Percentiles rank a stretch among this genome's conserved stretches.
Conservation (phyloP, 2,329 filamentous ascomycete genomes). For the Colletotrichum sp. region DNA sequence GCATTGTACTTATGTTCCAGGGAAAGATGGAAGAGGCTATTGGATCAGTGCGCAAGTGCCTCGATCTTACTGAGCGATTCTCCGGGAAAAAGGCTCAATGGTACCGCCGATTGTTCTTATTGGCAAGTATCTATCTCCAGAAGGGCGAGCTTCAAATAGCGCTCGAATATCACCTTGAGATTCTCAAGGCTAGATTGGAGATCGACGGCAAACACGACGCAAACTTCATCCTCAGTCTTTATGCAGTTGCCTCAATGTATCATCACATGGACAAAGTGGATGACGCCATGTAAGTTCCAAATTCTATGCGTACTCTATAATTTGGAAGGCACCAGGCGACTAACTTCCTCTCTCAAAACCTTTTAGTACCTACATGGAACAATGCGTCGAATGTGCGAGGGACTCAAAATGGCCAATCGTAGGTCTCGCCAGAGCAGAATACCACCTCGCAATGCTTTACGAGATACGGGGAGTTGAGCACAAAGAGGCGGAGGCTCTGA, state of each 20-base stretch:
- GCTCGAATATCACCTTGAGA: not conserved
- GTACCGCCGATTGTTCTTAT: not conserved
- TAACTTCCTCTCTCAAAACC: accelerated
- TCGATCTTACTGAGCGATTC: not conserved
- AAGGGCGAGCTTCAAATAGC: not conserved
- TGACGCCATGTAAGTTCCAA: not conserved
- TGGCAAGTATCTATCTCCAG: not conserved
- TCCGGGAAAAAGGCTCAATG: not conserved
- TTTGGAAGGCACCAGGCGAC: accelerated
- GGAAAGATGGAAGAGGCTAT: not conserved
- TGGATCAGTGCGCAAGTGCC: not conserved
- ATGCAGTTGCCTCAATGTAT: not conserved
- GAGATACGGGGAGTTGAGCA: not conserved
- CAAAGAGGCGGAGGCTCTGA: accelerated
- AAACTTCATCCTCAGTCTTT: not conserved
- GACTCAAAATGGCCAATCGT: not conserved
- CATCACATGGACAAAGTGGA: not conserved
- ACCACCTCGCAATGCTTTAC: not conserved
- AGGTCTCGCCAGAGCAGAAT: not conserved
- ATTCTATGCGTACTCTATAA: accelerated
- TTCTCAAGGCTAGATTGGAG: not conserved
- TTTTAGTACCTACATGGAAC: not conserved
- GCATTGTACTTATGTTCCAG: not conserved
- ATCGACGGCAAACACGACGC: not conserved
- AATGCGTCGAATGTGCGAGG: not conserved